Evolutionary conservation across 1,139 yeast species (phyloP), one percentile per base, ranked within the genome.

Genomic region (Diutina catenulata): DNA sequence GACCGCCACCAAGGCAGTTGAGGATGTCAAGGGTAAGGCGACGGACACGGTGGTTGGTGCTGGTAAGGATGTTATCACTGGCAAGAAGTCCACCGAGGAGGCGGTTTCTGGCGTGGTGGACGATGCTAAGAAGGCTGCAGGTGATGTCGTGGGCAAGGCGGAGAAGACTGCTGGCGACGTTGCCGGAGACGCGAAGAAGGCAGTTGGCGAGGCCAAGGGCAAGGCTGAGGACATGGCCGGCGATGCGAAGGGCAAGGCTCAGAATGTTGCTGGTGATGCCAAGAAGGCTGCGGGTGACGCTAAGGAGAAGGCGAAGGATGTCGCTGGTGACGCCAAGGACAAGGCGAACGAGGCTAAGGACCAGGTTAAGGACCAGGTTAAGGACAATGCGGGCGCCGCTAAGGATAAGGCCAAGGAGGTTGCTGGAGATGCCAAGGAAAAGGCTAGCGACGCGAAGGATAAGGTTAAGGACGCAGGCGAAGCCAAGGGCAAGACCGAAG

Each of bases 401-500:
- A 19, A 18, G 6, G 25, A 14, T 5, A 18, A 18, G 4, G 29
- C 18, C 7, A 4, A 14, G 6, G 29, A 21, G 9, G 35, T 18
- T 20, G 14, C 23, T 6, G 14, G 21, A n/a, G 9, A 18, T 6
- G 35, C 15, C 7, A 31, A 31, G 35, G 37, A 42, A 33, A 41
- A 32, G 13, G 10, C 39, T 9, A 42, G 35, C 22, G 40, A 19
- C 5, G 32, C 35, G 22, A 39, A 40, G 31, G 59, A 55, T 14
- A 58, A 47, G 44, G 48, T 36, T 7, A 47, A 42, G 14, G 33
- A 41, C 20, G 42, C 37, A 13, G 48, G 43, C 22, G 45, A 39
- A 9, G 47, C 39, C 16, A 49, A 39, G 13, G 45, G 39, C 11
- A 44, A 43, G 15, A 48, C 50, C 18, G 67, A 59, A 44, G 58